Evolutionary conservation across 2,329 filamentous ascomycete species (phyloP), one percentile per base, ranked within the genome.

Genomic region (Trichoderma hamatum): DNA sequence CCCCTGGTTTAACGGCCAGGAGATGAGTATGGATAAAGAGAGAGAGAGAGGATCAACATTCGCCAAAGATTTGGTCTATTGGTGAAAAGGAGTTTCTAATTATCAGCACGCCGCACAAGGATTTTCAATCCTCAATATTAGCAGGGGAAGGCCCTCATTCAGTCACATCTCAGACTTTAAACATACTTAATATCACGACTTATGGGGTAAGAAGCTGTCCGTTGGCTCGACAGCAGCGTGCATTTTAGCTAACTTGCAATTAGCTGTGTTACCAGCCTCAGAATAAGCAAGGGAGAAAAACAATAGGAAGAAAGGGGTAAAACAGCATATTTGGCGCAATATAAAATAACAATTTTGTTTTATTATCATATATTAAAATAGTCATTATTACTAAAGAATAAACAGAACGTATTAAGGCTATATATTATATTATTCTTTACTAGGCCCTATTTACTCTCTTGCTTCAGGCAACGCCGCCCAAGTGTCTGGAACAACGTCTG

Each of bases 1-100:
- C 89, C 66, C 88, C 88, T 0, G 88, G 88, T 14, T 76, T 90
- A 74, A 84, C 84, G 30, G 82, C 82, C 2, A 78, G 84, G 75
- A 78, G 81, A 74, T 86, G 76, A 64, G 43, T 26, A 4, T 16
- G 9, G 39, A 16, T 10, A 11, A 28, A 43, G 39, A 32, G 58
- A 19, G 36, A 19, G 36, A 2, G n/a, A 4, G 11, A 30, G 21
- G 5, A 51, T n/a, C n/a, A n/a, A n/a, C n/a, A n/a, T n/a, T n/a
- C n/a, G n/a, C n/a, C n/a, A n/a, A n/a, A n/a, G 16, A n/a, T 28
- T 14, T 24, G 14, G 9, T 30, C 19, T 19, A 14, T 39, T 54
- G 21, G 5, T 32, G 51, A 54, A 54, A 54, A 30, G 30, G 5
- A 30, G n/a, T 43, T 24, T 14, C 6, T 30, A n/a, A 24, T 21